Evolutionary conservation across 1,139 yeast species (phyloP), one percentile per base, ranked within the genome.

Genomic region (Blastobotrys capitulatus): DNA sequence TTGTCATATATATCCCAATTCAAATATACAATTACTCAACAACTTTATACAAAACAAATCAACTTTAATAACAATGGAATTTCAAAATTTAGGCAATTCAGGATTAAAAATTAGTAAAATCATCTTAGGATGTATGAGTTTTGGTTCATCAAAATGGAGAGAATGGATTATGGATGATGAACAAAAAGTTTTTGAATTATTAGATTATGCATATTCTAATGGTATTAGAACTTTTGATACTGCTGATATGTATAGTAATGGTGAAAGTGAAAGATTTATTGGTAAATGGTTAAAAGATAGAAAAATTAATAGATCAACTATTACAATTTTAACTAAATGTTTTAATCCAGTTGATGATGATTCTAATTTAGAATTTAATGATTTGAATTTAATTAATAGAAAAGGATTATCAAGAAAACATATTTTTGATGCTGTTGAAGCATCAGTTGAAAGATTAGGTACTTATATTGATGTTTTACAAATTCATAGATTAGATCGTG

Each of bases 381-480:
- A 65, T 55, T 34, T 66, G 71, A 38, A 74, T 70, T 53, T 61
- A 47, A 44, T 65, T 44, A 70, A 41, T 16, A 20, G 44, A 27
- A 19, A 16, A 4, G 44, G 44, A 15, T 26, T 41, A 27, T 29
- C 38, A 18, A 61, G 79, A 53, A 76, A 75, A 49, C 78, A 76
- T 55, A 73, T 79, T 31, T 56, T 77, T 34, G 81, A 77, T 57
- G 80, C 81, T 1, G 78, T 69, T 18, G 69, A 73, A 44, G 74
- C 60, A 1, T 74, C 79, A 6, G 73, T 73, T 15, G 64, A 76
- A 46, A 70, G 95, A 51, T 72, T 88, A 50, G 66, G 77, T 16
- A 84, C 95, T 0, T 86, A 86, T 61, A 68, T 88, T 54, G 96
- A 88, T 64, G 71, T 86, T 57, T 86, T 86, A 1, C 86, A 85